Percentiles rank a stretch among this genome's conserved stretches.
Evolutionary conservation across 78 protist species (phyloP).

Genomic region (Dictyostelium capitatum): DNA sequence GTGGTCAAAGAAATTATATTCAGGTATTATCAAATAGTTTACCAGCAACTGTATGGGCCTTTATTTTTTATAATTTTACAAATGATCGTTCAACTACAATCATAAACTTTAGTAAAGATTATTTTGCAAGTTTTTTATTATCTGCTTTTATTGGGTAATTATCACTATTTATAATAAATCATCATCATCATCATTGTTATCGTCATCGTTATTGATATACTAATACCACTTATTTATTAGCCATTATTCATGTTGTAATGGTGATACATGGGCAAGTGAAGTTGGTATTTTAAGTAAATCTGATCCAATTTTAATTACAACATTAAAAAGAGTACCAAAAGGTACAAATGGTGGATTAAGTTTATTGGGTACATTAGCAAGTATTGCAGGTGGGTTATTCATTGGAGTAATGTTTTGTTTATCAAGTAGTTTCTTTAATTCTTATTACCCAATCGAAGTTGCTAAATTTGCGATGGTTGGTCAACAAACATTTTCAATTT

Average conservation of each 20-base stretch:
- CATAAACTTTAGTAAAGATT: constrained; percentile 19
- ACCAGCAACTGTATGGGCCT: constrained; percentile 8
- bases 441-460: not conserved
- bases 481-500: constrained; percentile 10
- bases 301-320: constrained; percentile 73
- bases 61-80: not conserved
- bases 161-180: not conserved
- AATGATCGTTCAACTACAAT: not conserved
- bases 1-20: constrained; percentile 80
- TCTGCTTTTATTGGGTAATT: constrained; percentile 42
- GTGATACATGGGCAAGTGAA: constrained; percentile 90
- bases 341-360: constrained; percentile 86
- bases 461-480: not conserved
- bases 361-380: constrained; percentile 36
- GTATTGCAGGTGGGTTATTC: constrained; percentile 73
- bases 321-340: constrained; percentile 50
- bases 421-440: not conserved
- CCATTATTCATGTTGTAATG: constrained; percentile 80
- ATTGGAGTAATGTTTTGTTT: constrained; percentile 59
- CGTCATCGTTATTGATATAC: not conserved
- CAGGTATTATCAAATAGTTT: constrained; percentile 83
- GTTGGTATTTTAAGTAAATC: constrained; percentile 61
- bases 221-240: not conserved
- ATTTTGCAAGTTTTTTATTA: constrained; percentile 24
- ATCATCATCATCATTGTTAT: not conserved